These are phyloP conservation scores for Ciborinia camelliae DNA, from an alignment of 2,329 filamentous ascomycete species.

Conservation along the genomic window DNA sequence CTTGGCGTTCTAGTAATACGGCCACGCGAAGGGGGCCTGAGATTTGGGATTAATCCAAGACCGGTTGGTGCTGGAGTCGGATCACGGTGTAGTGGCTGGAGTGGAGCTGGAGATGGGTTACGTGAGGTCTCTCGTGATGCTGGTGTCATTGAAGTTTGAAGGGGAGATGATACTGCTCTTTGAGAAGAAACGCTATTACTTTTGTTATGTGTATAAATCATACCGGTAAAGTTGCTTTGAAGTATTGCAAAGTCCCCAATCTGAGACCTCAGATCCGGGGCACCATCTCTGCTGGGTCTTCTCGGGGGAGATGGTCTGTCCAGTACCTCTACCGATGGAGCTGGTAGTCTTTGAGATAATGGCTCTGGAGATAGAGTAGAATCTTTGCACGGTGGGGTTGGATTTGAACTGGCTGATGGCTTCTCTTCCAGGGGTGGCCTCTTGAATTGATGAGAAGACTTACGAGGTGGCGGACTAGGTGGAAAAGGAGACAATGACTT, in stretches of 20 bases:
- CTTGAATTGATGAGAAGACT: constrained; percentile 56
- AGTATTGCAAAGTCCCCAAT: constrained; percentile 53
- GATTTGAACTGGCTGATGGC: constrained; percentile 42
- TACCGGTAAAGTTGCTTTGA: constrained; percentile 53
- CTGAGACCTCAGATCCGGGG: constrained; percentile 58
- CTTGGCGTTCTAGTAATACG: constrained; percentile 47
- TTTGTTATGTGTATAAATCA: constrained; percentile 29
- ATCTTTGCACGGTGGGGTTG: constrained; percentile 15
- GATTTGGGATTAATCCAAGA: constrained; percentile 35
- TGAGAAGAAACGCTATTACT: constrained; percentile 29
- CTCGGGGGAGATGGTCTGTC: constrained; percentile 42
- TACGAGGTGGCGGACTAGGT: constrained; percentile 60
- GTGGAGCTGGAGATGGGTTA: constrained; percentile 37
- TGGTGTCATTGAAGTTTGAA: constrained; percentile 36
- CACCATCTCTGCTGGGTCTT: constrained; percentile 67
- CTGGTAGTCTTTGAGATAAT: neutral
- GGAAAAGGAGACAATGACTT: constrained; percentile 48
- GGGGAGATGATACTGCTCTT: constrained; percentile 28
- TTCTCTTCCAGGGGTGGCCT: constrained; percentile 39
- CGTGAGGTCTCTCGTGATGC: constrained; percentile 38
- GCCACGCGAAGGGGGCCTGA: constrained; percentile 35
- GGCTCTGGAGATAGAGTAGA: neutral
- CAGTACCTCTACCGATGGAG: neutral
- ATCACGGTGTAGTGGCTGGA: constrained; percentile 35
- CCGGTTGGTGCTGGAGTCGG: constrained; percentile 33